Conservation (phyloP, 306 rosid genomes). For the Cyclanthera cordifolia region DNA sequence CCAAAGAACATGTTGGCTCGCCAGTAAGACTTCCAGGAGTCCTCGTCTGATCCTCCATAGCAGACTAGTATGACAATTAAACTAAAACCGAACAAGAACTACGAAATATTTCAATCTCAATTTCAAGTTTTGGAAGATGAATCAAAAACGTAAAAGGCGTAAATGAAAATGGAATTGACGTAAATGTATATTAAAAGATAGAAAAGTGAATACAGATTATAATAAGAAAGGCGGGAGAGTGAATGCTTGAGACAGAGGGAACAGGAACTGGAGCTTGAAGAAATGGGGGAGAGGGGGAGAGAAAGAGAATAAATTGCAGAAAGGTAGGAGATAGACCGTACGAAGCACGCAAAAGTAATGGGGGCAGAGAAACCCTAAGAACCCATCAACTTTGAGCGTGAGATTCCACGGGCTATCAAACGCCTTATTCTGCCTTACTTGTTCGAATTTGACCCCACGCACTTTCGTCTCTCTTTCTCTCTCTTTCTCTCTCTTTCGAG, state of each 20-base stretch:
- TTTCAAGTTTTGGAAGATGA: not conserved
- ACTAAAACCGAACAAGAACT: conserved; percentile 1
- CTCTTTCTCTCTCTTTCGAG: conserved; percentile 11
- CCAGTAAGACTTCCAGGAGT: conserved; percentile 18
- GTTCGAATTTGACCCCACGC: conserved; percentile 8
- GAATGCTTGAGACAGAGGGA: not conserved
- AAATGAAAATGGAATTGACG: conserved; percentile 1
- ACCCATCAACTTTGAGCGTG: conserved; percentile 28
- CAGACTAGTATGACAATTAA: not conserved
- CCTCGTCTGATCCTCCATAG: conserved; percentile 46
- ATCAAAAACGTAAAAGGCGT: not conserved
- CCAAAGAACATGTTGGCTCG: conserved; percentile 2
- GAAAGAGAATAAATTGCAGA: conserved; percentile 15
- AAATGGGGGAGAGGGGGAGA: not conserved
- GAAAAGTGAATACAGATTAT: not conserved
- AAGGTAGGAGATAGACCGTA: conserved; percentile 18
- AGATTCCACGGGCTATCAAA: conserved; percentile 46
- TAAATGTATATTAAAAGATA: not conserved
- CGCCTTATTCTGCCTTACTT: conserved; percentile 26
- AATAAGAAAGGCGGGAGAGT: not conserved
- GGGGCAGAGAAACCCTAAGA: conserved; percentile 16
- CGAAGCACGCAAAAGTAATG: too few species aligned
- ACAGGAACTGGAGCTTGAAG: not conserved
- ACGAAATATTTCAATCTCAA: not conserved
- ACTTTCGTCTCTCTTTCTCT: conserved; percentile 15